Percentiles rank a stretch among this genome's conserved stretches.
Conservation (phyloP, 768 basidiomycete species). For the Termitomyces sp. region DNA sequence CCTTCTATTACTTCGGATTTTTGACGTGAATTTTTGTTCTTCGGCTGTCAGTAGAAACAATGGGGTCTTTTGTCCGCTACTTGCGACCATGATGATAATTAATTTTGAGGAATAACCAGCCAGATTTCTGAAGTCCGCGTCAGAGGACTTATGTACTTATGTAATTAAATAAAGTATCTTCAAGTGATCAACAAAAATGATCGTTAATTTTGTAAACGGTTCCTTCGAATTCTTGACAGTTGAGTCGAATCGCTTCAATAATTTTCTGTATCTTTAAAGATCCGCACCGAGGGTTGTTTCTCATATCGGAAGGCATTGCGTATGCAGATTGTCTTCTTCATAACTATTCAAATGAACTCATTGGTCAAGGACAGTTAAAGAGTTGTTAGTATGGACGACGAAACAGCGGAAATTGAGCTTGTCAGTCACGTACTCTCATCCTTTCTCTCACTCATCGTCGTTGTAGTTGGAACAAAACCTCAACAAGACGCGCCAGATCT, state of each 20-base stretch:
- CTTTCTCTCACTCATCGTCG: neutral
- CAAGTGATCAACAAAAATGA: neutral
- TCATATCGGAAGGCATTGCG: neutral
- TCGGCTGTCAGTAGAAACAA: neutral
- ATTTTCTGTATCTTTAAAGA: neutral
- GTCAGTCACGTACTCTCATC: constrained; percentile 23
- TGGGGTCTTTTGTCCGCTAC: neutral
- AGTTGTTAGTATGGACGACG: constrained; percentile 42
- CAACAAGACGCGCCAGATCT: constrained; percentile 80
- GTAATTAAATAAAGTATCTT: neutral
- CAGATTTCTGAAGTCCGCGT: neutral
- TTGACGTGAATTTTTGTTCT: neutral
- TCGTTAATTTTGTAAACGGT: neutral
- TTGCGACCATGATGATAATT: neutral
- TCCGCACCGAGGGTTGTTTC: too few species aligned
- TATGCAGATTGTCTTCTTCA: neutral
- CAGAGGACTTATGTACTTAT: neutral
- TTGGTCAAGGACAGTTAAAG: neutral
- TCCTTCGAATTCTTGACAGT: neutral
- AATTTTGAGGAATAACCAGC: neutral
- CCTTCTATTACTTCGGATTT: neutral
- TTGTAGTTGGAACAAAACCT: constrained; percentile 82
- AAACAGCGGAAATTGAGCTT: constrained; percentile 72
- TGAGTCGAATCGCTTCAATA: neutral
- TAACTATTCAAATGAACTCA: neutral